Base-by-base conservation (phyloP, 2,329 filamentous ascomycete genomes). In the Mycogone perniciosa region DNA sequence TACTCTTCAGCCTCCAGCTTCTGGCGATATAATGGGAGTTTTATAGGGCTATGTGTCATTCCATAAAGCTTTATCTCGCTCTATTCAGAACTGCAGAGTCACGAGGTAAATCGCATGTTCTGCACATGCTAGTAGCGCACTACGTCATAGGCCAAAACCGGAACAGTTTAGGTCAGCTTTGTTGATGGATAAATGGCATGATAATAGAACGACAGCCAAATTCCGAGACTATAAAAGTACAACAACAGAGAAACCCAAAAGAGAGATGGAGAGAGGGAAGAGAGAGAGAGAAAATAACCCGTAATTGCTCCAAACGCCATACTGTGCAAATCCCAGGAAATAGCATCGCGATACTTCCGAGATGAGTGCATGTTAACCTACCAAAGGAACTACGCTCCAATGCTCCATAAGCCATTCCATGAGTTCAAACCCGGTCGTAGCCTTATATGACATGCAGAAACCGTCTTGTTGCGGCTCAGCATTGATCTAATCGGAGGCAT, bases 401-500 rank as follows among this genome's bases (percentile, higher is more conserved):
- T 29, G 26, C 20, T 20, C 13, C 13, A 27, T 8, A 27, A 27
- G 13, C 40, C 13, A 42, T 30, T 9, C 40, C 20, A 4, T 29
- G 13, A 27, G 13, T 42, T 11, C 40, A 11, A 26, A 26, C 7
- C 10, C 35, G 20, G 20, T n/a, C 35, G 9, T 38, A 20, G 9
- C 20, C 35, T n/a, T 38, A 42, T 4, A 27, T 6, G 13, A 37
- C 10, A 37, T 37, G 34, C 34, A 37, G 10, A 9, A 4, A 31
- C 8, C 5, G 5, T 31, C 10, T 31, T 11, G 11, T 31, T 34
- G 27, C 10, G 26, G 6, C 20, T 6, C 26, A 26, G 11, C n/a
- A n/a, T 11, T n/a, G 1, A 11, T 45, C 57, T 92, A 87, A 53
- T 95, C 89, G 3, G 89, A 77, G 5, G 90, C 85, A 71, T 97